Evolutionary conservation across 148 eudicot genomes (phyloP).

Genomic region (Chenopodium berlandieri): DNA sequence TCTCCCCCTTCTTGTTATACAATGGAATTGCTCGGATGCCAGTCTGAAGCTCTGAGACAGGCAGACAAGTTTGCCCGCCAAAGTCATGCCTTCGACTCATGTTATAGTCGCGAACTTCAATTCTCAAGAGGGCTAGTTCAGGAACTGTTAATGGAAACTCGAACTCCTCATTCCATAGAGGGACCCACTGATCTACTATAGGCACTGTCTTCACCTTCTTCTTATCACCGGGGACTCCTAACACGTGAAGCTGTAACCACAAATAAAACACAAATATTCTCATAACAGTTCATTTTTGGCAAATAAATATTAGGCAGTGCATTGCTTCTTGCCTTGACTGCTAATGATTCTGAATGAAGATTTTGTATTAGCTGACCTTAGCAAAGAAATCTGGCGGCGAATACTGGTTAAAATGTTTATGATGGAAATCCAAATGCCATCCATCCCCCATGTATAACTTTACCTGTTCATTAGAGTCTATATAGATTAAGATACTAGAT

Average conservation of each 20-base stretch:
- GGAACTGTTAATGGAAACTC: constrained; percentile 53
- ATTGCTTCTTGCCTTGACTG: not conserved
- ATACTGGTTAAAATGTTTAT: constrained; percentile 45
- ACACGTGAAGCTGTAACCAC: constrained; percentile 46
- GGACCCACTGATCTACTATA: constrained; percentile 58
- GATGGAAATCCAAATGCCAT: constrained; percentile 57
- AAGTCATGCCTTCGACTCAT: constrained; percentile 40
- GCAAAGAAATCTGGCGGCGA: constrained; percentile 81
- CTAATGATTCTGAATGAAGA: not conserved
- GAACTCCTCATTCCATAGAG: constrained; percentile 58
- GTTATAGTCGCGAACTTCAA: constrained; percentile 50
- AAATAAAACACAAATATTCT: not conserved
- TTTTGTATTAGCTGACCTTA: constrained; percentile 37
- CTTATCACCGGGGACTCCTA: constrained; percentile 54
- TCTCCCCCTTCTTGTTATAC: constrained; percentile 39
- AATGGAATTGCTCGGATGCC: constrained; percentile 64
- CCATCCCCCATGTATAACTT: constrained; percentile 67
- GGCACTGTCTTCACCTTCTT: constrained; percentile 37
- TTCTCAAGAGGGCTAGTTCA: constrained; percentile 53
- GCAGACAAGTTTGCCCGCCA: constrained; percentile 67
- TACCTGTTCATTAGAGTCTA: constrained; percentile 35
- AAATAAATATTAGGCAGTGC: not conserved
- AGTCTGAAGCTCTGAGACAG: constrained; percentile 45
- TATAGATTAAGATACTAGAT: not conserved
- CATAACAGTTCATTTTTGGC: not conserved